A percentile compares a stretch with the other conserved stretches of the same genome.
Conservation (phyloP, 441 rosid genomes). For the Macaranga tanarius region DNA sequence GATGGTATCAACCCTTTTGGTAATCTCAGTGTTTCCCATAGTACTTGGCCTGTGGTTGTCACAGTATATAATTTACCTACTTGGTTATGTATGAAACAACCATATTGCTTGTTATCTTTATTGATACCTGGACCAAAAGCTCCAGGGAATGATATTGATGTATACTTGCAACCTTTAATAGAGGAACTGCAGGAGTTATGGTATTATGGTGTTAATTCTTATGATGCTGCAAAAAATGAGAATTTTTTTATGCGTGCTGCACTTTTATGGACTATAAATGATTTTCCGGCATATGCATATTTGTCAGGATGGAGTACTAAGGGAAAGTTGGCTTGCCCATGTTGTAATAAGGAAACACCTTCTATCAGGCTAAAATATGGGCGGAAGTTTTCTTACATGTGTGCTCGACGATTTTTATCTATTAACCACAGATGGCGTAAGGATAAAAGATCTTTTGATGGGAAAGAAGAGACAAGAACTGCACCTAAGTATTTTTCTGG, state of each 20-base stretch:
- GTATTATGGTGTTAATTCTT: conserved; percentile 3
- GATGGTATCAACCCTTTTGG: neutral
- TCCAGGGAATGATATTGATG: conserved; percentile 20
- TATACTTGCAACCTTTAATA: conserved; percentile 23
- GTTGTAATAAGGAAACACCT: neutral
- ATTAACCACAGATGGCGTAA: neutral
- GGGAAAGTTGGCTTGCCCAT: neutral
- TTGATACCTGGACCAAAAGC: neutral
- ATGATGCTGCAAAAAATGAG: conserved; percentile 12
- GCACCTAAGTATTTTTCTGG: neutral
- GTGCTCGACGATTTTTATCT: neutral
- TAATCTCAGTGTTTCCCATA: neutral
- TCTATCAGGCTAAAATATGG: neutral
- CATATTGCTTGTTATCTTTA: neutral
- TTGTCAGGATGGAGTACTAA: conserved; percentile 29
- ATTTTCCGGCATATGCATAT: conserved; percentile 19
- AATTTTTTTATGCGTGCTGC: neutral
- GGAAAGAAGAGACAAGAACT: neutral
- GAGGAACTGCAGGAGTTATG: conserved; percentile 22
- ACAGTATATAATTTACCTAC: conserved; percentile 1
- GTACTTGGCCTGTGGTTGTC: neutral
- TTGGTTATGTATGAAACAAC: conserved; percentile 21
- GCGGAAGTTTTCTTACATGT: neutral
- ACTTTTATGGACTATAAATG: conserved; percentile 22
- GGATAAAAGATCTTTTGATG: neutral